Percentiles rank a stretch among this genome's conserved stretches.
Evolutionary conservation across 2,329 filamentous ascomycete genomes (phyloP).

Genomic region (Alternaria gansuensis): DNA sequence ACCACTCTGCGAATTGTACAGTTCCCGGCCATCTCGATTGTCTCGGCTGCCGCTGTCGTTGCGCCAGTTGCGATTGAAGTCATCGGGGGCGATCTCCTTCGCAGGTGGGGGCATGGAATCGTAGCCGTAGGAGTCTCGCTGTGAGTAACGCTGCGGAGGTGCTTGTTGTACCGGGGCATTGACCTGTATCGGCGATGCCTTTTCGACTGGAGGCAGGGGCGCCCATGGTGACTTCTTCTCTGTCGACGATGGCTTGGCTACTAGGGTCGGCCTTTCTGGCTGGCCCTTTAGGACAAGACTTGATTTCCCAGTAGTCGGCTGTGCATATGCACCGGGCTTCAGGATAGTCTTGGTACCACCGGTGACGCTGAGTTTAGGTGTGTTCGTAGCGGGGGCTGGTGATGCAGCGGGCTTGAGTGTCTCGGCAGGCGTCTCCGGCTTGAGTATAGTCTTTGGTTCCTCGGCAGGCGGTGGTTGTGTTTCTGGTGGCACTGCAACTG

Average conservation of each 20-base stretch:
- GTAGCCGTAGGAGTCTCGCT: constrained; percentile 65
- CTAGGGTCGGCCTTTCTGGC: constrained; percentile 74
- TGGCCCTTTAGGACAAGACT: constrained; percentile 73
- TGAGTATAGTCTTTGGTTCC: constrained; percentile 39
- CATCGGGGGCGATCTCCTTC: constrained; percentile 91
- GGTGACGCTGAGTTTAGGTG: constrained; percentile 51
- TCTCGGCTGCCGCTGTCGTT: constrained; percentile 68
- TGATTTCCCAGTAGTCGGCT: constrained; percentile 50
- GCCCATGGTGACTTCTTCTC: constrained; percentile 94
- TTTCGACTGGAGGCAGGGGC: constrained; percentile 82
- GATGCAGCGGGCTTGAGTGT: constrained; percentile 47
- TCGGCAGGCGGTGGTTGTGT: constrained; percentile 43
- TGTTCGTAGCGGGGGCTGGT: constrained; percentile 31
- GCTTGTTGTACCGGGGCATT: constrained; percentile 62
- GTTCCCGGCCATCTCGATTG: constrained; percentile 70
- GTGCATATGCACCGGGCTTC: constrained; percentile 56
- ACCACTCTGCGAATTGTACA: constrained; percentile 95
- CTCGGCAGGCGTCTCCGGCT: constrained; percentile 47
- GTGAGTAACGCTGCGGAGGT: constrained; percentile 59
- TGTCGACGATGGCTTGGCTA: constrained; percentile 74
- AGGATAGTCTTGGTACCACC: constrained; percentile 59
- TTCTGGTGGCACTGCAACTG: constrained; percentile 66
- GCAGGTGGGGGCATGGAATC: constrained; percentile 66
- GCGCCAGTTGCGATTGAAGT: constrained; percentile 87
- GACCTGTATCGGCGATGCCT: constrained; percentile 72